These are phyloP conservation scores for Cladorrhinum sp. DNA, from an alignment of 2,329 filamentous ascomycete genomes.

Conservation along the genomic window DNA sequence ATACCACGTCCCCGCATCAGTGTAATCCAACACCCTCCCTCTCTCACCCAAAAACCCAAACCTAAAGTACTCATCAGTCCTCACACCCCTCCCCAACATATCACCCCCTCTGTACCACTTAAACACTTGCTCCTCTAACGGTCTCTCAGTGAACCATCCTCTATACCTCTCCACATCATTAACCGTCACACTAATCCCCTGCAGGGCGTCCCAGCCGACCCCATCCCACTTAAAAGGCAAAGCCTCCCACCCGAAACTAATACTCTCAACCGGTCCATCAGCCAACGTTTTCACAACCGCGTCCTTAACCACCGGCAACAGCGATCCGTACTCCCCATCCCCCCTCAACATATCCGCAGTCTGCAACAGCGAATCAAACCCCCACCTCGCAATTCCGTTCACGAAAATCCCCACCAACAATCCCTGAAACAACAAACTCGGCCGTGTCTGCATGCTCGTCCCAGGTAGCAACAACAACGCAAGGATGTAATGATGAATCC, in stretches of 20 bases:
- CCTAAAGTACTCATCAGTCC: constrained; percentile 30
- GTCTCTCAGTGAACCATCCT: constrained; percentile 23
- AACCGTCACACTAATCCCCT: constrained; percentile 33
- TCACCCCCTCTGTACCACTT: constrained; percentile 18
- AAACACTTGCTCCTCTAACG: constrained; percentile 25
- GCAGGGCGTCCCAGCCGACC: constrained; percentile 3
- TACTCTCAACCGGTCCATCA: constrained; percentile 33
- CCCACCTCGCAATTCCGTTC: constrained; percentile 75
- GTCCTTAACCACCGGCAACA: constrained; percentile 41
- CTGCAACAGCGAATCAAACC: constrained; percentile 69
- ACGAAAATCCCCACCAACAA: constrained; percentile 71
- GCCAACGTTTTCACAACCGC: constrained; percentile 44
- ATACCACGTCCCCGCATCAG: constrained; percentile 29
- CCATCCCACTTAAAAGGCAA: background rate
- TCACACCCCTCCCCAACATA: constrained; percentile 4
- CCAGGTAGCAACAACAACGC: constrained; percentile 68
- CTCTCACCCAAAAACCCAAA: constrained; percentile 28
- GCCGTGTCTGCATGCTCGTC: constrained; percentile 67
- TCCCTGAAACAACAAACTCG: constrained; percentile 67
- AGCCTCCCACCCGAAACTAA: constrained; percentile 38
- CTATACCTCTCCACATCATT: constrained; percentile 32
- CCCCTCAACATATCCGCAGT: constrained; percentile 59
- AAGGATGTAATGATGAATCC: constrained; percentile 75
- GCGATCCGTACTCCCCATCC: constrained; percentile 42
- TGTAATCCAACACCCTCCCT: constrained; percentile 27